Evolutionary conservation across 306 rosid genomes (phyloP).

Genomic region (Betula pendula): DNA sequence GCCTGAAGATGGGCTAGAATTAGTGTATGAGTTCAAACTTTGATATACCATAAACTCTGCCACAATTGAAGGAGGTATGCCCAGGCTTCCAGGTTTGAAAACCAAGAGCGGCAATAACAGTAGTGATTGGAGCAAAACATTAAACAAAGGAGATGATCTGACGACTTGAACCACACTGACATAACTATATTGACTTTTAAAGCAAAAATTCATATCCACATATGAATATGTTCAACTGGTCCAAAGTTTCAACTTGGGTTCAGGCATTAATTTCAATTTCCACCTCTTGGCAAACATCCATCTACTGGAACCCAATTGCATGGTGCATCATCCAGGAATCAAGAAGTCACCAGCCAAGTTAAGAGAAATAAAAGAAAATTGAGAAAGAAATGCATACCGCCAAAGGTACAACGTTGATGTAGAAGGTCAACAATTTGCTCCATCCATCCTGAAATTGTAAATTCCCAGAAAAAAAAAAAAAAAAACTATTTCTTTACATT

Average conservation of each 20-base stretch:
- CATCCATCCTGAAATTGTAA: conserved; percentile 84
- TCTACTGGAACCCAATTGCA: not conserved
- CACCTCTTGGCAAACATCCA: not conserved
- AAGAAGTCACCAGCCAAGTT: not conserved
- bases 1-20: conserved; percentile 47
- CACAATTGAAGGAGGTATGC: not conserved
- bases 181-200: not conserved
- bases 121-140: not conserved
- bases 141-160: not conserved
- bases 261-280: not conserved
- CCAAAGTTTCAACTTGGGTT: not conserved
- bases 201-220: not conserved
- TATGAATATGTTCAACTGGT: not conserved
- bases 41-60: not conserved
- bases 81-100: too few species aligned
- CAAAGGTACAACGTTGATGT: conserved; percentile 57
- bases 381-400: conserved; percentile 43
- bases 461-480: not conserved
- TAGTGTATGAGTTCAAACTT: conserved; percentile 9
- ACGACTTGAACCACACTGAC: not conserved
- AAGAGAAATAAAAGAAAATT: not conserved
- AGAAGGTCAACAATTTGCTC: conserved; percentile 78
- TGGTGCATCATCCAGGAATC: not conserved
- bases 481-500: not conserved
- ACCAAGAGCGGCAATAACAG: too few species aligned